Conservation (phyloP, 2,329 filamentous ascomycete genomes). For the Bipolaris cookei region DNA sequence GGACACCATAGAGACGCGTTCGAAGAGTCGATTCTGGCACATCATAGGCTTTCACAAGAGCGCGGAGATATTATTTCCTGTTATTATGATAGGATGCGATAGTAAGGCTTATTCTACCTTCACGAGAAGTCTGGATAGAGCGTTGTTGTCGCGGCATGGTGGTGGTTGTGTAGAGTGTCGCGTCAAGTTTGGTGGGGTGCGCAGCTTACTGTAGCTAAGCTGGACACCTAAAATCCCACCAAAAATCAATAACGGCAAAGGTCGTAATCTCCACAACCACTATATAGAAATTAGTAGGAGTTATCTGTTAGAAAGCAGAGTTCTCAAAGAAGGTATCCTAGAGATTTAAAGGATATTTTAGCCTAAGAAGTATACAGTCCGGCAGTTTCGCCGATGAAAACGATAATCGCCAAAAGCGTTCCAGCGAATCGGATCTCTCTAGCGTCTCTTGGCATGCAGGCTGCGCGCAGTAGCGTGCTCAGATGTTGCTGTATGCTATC, state of each 20-base stretch:
- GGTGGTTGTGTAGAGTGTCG: background rate
- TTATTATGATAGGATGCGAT: background rate
- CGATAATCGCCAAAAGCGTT: background rate
- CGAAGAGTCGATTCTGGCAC: no score
- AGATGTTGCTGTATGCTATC: background rate
- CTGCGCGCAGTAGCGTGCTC: slow-evolving; percentile 8
- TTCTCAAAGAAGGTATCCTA: background rate
- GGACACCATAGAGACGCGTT: no score
- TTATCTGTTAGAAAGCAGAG: background rate
- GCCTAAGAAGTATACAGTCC: background rate
- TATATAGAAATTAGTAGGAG: background rate
- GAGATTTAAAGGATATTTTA: background rate
- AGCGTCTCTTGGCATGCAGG: background rate
- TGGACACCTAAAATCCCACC: no score
- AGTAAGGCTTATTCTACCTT: slow-evolving; percentile 1
- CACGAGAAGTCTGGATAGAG: background rate
- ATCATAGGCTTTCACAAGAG: no score
- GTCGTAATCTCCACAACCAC: no score
- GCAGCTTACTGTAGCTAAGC: no score
- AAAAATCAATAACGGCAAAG: no score
- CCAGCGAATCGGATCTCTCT: background rate
- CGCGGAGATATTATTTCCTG: no score
- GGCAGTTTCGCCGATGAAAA: background rate
- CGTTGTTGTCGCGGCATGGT: background rate
- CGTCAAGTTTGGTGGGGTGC: background rate